These are phyloP conservation scores for Pseudocercospora eumusae DNA, from an alignment of 2,329 filamentous ascomycete genomes.

Conservation along the genomic window DNA sequence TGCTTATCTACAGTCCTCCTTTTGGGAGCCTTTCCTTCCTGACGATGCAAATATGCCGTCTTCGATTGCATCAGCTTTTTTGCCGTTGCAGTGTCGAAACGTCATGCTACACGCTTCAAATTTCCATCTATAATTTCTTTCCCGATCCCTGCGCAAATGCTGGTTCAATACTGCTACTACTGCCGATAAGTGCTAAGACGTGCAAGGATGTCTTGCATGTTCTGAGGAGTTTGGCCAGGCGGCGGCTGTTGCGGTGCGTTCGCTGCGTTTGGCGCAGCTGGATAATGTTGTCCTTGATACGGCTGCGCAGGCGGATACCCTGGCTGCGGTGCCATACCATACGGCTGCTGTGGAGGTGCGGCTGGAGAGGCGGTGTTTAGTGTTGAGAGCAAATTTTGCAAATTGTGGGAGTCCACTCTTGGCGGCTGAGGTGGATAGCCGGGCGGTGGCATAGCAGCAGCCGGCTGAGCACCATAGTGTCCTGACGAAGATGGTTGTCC, in stretches of 20 bases:
- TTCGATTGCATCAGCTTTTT: neutral
- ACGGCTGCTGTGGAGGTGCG: slow-evolving; percentile 19
- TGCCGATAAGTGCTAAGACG: slow-evolving; percentile 57
- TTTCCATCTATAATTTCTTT: neutral
- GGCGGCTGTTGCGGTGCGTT: slow-evolving; percentile 7
- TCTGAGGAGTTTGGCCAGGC: slow-evolving; percentile 38
- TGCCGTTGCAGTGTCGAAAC: neutral
- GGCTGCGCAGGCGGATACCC: slow-evolving; percentile 25
- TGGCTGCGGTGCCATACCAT: slow-evolving; percentile 20
- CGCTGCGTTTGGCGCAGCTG: slow-evolving; percentile 37
- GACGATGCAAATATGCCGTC: neutral
- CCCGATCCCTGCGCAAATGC: neutral
- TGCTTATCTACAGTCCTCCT: neutral
- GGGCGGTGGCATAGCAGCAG: slow-evolving; percentile 36
- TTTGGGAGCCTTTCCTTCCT: neutral
- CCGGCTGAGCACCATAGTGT: slow-evolving; percentile 33
- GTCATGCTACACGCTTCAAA: neutral
- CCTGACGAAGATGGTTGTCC: slow-evolving; percentile 35
- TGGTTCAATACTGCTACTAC: slow-evolving; percentile 5
- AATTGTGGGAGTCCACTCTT: slow-evolving; percentile 65
- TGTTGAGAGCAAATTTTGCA: slow-evolving; percentile 70
- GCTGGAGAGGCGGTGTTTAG: slow-evolving; percentile 47
- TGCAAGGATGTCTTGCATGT: slow-evolving; percentile 73
- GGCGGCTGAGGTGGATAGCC: slow-evolving; percentile 47
- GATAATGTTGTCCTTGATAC: slow-evolving; percentile 21